Evolutionary conservation across 495 filamentous ascomycete genomes (phyloP), one percentile per base, ranked within the genome.

Genomic region (Penicillium parvum): DNA sequence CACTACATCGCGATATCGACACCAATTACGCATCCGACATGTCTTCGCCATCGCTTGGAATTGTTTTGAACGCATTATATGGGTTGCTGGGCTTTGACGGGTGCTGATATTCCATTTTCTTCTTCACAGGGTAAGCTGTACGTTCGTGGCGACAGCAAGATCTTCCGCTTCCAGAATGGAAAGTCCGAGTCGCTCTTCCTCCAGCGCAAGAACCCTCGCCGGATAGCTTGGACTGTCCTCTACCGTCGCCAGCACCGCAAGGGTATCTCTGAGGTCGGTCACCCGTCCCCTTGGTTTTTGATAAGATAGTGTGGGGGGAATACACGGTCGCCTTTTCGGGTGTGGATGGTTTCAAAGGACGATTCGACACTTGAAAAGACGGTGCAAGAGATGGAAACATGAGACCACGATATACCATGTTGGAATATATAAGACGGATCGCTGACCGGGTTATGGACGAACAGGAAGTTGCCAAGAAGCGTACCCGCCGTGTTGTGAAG

Each of bases 141-240:
- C 77, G 76, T 99, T 79, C 88, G 92, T 75, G 89, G 90, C 65
- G 92, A 99, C 81, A 95, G 88, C 89, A 99, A 96, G 81, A 83
- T 97, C 81, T 99, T 99, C 83, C 89, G 92, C 63, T 99, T 99
- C 85, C 88, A 94, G 74, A 97, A 94, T 73, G 90, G 92, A 79
- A 99, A 99, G 78, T 90, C 90, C 78, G 94, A 99, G 75, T 95
- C 88, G 52, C 86, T 99, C 55, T 97, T 97, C 83, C 89, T 97
- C 52, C 92, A 99, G 80, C 91, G 92, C 78, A 99, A 99, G 85
- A 99, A 99, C 83, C 92, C 92, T 64, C 89, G 92, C 69, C 86
- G 90, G 61, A 96, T 99, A 72, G 84, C 90, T 54, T 99, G 92
- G 92, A 99, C 92, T 45, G 84, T 90, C 57, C 87, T 99, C 46